phyloP scores from a whole-genome alignment of 805 yeast genomes.

The Metschnikowia shivogae region DNA sequence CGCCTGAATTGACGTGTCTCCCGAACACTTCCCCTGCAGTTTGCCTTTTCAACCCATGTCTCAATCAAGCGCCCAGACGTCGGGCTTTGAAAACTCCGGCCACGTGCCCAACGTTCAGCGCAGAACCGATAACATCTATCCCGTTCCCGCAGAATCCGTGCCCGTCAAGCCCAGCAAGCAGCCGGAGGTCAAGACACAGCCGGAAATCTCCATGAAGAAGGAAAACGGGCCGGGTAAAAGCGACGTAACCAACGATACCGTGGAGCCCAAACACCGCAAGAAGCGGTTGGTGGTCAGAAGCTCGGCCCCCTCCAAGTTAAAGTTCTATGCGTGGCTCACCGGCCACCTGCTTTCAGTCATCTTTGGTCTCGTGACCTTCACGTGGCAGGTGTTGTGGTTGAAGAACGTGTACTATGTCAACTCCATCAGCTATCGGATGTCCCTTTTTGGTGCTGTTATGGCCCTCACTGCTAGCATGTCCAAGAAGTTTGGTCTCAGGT shows the following conservation, averaged over 20 bases:
- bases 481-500: slow-evolving; percentile 55
- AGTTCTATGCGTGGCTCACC: slow-evolving; percentile 49
- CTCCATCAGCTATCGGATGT: slow-evolving; percentile 48
- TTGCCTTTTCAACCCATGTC: background rate
- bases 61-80: background rate
- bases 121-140: slow-evolving; percentile 3
- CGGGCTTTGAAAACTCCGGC: slow-evolving; percentile 3
- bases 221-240: background rate
- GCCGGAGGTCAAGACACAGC: slow-evolving; percentile 3
- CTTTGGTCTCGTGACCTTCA: slow-evolving; percentile 40
- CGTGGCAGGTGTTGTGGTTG: slow-evolving; percentile 38
- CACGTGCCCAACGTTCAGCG: slow-evolving; percentile 4
- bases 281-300: slow-evolving; percentile 30
- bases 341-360: slow-evolving; percentile 49
- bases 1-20: too few species aligned
- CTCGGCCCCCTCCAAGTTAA: slow-evolving; percentile 32
- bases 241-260: slow-evolving; percentile 13
- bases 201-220: background rate
- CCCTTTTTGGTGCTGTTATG: slow-evolving; percentile 52
- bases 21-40: too few species aligned
- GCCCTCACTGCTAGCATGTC: slow-evolving; percentile 51
- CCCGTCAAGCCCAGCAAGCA: slow-evolving; percentile 3
- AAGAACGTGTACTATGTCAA: slow-evolving; percentile 42
- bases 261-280: slow-evolving; percentile 16
- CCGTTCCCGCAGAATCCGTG: slow-evolving; percentile 1